Conservation (phyloP, 2,329 filamentous ascomycete genomes). For the Periconia digitata region DNA sequence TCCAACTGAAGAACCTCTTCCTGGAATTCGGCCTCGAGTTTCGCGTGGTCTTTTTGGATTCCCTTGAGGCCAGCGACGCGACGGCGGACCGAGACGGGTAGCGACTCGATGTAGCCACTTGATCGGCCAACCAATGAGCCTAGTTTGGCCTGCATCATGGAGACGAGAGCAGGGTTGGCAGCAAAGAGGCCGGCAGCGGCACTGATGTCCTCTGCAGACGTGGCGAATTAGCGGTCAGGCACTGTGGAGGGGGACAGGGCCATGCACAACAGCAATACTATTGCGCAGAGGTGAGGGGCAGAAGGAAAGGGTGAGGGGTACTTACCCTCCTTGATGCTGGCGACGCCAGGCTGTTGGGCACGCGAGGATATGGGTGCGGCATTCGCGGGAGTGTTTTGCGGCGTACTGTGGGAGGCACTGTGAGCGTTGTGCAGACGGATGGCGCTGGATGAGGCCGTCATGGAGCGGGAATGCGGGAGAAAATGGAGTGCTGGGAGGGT, state of each 20-base stretch:
- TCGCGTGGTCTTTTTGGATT: conserved; percentile 97
- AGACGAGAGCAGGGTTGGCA: conserved; percentile 89
- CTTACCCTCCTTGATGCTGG: conserved; percentile 96
- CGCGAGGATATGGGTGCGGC: conserved; percentile 97
- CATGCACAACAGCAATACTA: no score
- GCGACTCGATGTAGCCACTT: conserved; percentile 96
- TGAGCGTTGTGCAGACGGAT: conserved; percentile 39
- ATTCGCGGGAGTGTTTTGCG: conserved; percentile 95
- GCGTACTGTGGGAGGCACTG: conserved; percentile 66
- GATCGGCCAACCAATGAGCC: conserved; percentile 90
- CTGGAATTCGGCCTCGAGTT: conserved; percentile 97
- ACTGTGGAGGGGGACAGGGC: conserved; percentile 12
- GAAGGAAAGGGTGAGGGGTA: conserved; percentile 16
- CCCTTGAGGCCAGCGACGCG: conserved; percentile 95
- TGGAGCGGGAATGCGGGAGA: conserved; percentile 15
- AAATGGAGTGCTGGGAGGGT: conserved; percentile 23
- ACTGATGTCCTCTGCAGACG: conserved; percentile 76
- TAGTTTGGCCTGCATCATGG: conserved; percentile 97
- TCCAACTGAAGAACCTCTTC: conserved; percentile 97
- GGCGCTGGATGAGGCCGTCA: conserved; percentile 22
- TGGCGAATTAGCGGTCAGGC: conserved; percentile 42
- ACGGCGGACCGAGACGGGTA: conserved; percentile 84
- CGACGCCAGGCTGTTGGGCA: conserved; percentile 89
- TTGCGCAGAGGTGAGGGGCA: conserved; percentile 34
- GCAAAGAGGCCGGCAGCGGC: conserved; percentile 91